A percentile compares a stretch with the other conserved stretches of the same genome.
Conservation (phyloP, 352 stramenopile genomes). For the Aphanomyces astaci region DNA sequence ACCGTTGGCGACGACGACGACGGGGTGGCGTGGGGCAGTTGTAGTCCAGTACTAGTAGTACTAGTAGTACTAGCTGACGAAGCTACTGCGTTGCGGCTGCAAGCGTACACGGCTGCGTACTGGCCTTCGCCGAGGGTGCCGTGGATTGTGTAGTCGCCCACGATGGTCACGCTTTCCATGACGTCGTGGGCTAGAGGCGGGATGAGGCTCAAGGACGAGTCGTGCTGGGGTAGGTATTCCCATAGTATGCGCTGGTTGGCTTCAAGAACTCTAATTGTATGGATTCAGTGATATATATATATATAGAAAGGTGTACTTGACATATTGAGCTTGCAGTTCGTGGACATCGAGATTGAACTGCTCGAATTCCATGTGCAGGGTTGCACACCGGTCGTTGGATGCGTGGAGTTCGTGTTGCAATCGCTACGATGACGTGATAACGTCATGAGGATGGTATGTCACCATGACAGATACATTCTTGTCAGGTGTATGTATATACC, state of each 20-base stretch:
- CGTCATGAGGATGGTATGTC: no score
- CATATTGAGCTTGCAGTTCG: conserved; percentile 65
- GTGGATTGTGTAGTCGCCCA: conserved; percentile 64
- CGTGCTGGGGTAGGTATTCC: conserved; percentile 56
- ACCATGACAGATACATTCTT: no score
- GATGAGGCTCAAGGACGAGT: conserved; percentile 50
- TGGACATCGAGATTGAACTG: conserved; percentile 71
- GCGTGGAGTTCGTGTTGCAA: conserved; percentile 39
- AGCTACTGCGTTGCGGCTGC: neutral
- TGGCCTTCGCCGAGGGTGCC: conserved; percentile 75
- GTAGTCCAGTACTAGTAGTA: no score
- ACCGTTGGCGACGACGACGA: neutral
- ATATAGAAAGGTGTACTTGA: no score
- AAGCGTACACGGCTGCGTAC: conserved; percentile 67
- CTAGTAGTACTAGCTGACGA: no score
- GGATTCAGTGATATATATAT: neutral
- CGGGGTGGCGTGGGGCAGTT: no score
- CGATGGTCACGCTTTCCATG: conserved; percentile 38
- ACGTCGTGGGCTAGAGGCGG: conserved; percentile 38
- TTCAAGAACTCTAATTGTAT: conserved; percentile 34
- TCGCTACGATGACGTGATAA: no score
- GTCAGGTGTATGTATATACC: no score
- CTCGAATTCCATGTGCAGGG: conserved; percentile 78
- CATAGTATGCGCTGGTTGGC: conserved; percentile 63
- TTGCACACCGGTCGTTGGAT: conserved; percentile 51